A percentile compares a stretch with the other conserved stretches of the same genome.
These are phyloP conservation scores for Mycogone perniciosa DNA, from an alignment of 2,329 filamentous ascomycete species.

Conservation along the genomic window DNA sequence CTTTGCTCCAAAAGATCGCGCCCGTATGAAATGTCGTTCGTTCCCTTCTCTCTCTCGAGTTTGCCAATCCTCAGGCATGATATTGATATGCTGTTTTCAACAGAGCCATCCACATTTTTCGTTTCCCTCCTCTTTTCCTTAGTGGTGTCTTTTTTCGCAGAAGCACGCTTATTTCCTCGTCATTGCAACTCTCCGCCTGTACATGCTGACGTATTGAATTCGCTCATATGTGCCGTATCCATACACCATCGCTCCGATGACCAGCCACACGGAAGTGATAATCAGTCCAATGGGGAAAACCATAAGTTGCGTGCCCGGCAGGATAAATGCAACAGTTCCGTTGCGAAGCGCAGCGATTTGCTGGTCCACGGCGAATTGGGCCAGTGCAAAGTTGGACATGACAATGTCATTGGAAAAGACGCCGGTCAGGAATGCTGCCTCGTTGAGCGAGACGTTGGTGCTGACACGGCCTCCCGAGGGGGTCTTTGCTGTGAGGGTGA, in stretches of 20 bases:
- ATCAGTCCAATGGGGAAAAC: conserved; percentile 66
- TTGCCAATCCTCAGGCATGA: neutral
- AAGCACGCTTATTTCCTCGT: neutral
- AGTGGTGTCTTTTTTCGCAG: neutral
- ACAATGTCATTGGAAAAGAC: conserved; percentile 57
- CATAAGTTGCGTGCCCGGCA: conserved; percentile 62
- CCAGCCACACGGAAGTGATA: conserved; percentile 57
- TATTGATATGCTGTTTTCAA: no score
- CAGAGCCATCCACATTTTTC: no score
- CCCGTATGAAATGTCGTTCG: no score
- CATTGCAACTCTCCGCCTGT: conserved; percentile 35
- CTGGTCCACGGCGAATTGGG: conserved; percentile 44
- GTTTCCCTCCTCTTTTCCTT: neutral
- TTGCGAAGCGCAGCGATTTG: conserved; percentile 40
- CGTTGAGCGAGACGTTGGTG: conserved; percentile 62
- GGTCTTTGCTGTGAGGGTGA: conserved; percentile 57
- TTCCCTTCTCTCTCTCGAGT: neutral
- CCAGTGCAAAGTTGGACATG: conserved; percentile 43
- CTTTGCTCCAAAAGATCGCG: no score
- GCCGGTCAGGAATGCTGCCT: conserved; percentile 65
- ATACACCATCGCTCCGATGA: conserved; percentile 50
- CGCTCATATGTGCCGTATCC: conserved; percentile 61
- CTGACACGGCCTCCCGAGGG: conserved; percentile 44
- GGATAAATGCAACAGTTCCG: conserved; percentile 56
- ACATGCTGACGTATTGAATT: conserved; percentile 59